Evolutionary conservation across 257 asterid genomes (phyloP).

Genomic region (Primulina huaijiensis): DNA sequence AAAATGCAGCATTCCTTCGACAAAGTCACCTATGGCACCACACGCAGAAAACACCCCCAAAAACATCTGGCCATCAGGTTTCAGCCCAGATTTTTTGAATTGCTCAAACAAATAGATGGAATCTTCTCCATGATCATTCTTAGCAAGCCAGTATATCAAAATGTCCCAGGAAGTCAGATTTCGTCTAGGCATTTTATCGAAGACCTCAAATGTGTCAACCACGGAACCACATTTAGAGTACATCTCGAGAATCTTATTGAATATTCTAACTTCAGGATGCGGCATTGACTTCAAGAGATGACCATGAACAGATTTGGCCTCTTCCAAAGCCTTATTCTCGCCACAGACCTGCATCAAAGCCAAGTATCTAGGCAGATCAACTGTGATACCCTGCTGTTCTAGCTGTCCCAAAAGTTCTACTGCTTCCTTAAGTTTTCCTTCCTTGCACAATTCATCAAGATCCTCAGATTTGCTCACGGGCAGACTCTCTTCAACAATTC

Average conservation of each 20-base stretch:
- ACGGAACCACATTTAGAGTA: constrained; percentile 63
- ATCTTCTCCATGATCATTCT: constrained; percentile 62
- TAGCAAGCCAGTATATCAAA: constrained; percentile 70
- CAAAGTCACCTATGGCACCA: constrained; percentile 48
- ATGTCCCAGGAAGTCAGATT: constrained; percentile 83
- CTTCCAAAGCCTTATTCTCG: constrained; percentile 52
- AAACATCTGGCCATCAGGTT: constrained; percentile 72
- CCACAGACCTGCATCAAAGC: constrained; percentile 60
- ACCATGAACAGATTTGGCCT: constrained; percentile 58
- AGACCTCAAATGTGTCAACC: constrained; percentile 59
- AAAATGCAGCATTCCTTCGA: constrained; percentile 73
- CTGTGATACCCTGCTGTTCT: constrained; percentile 38
- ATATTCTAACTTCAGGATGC: constrained; percentile 45
- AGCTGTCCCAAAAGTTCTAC: constrained; percentile 48
- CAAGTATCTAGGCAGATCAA: constrained; percentile 55
- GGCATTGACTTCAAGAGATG: constrained; percentile 48
- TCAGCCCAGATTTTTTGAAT: constrained; percentile 59
- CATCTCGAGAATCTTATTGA: constrained; percentile 71
- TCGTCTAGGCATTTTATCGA: constrained; percentile 52
- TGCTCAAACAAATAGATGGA: constrained; percentile 62
- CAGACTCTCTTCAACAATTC: constrained; percentile 26
- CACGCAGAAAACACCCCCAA: constrained; percentile 62
- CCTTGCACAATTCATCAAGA: constrained; percentile 53
- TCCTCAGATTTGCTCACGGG: constrained; percentile 37
- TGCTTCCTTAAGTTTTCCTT: constrained; percentile 57